Evolutionary conservation across 352 stramenopile genomes (phyloP), one percentile per base, ranked within the genome.

Genomic region (Globisporangium solare): DNA sequence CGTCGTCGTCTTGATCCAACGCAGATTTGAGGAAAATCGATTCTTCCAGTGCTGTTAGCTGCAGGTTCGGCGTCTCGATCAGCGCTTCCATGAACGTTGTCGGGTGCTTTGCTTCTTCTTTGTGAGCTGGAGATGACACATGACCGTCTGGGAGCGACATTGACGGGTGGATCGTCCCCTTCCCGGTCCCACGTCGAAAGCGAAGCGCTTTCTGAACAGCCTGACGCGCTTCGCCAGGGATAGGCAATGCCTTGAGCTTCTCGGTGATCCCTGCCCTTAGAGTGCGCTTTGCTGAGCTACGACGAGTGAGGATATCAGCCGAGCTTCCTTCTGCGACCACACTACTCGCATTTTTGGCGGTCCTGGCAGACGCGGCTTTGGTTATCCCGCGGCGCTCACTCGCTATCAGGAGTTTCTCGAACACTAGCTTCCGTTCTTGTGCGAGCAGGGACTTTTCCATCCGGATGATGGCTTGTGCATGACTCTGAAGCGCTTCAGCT

Each of bases 1-100:
- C 14, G 14, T 74, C 59, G 10, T 81, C 68, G 39, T 83, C 68
- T 21, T 58, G 52, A 45, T 78, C 73, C 22, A 86, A 64, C 12
- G 74, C 68, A 39, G 74, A 76, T 43, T 79, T 79, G 45, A 78
- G 61, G 31, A 79, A 74, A 18, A 78, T 42, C 41, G 67, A 69
- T 21, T 75, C 53, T 24, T 78, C 70, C 0, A 79, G 50, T n/a
- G 63, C 52, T 0, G 57, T 75, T 21, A 74, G 56, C 56, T 56
- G 47, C 47, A 61, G 27, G 39, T 72, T 72, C 7, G 63, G 63
- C 13, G 66, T 61, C 39, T 77, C 66, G 39, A 74, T 73, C 18
- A 74, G 42, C 27, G 71, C 45, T 15, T 66, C 53, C 18, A 66
- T 60, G 14, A 66, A 62, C 39, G 52, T 61, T 20, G 54, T 27